A percentile compares a stretch with the other conserved stretches of the same genome.
Evolutionary conservation across 306 rosid genomes (phyloP).

Genomic region (Mucuna pruriens): DNA sequence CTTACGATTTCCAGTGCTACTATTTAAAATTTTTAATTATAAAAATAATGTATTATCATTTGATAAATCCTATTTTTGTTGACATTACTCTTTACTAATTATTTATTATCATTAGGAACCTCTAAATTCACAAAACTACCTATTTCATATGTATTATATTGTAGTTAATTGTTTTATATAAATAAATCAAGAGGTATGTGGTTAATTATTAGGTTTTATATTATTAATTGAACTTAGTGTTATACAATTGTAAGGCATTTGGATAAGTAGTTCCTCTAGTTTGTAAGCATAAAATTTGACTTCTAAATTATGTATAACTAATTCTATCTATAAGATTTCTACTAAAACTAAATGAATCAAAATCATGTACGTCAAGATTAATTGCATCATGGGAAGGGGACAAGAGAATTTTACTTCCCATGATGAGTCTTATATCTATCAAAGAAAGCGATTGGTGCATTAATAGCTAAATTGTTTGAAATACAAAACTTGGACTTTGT

Average conservation of each 20-base stretch:
- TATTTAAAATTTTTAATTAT: not conserved
- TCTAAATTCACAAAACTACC: not conserved
- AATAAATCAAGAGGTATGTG: not conserved
- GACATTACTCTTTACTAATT: not conserved
- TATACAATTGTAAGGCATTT: not conserved
- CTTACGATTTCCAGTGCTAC: not conserved
- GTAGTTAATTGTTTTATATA: not conserved
- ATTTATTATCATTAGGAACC: not conserved
- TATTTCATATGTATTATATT: not conserved
- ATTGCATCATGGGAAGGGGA: not conserved
- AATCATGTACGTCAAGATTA: not conserved
- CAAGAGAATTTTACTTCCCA: not conserved
- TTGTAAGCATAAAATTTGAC: not conserved
- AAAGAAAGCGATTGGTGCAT: not conserved
- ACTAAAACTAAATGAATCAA: not conserved
- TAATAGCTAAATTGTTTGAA: not conserved
- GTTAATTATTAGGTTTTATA: not conserved
- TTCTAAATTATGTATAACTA: not conserved
- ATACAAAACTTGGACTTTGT: not conserved
- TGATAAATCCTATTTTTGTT: not conserved
- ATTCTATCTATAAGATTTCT: not conserved
- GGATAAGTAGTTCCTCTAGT: not conserved
- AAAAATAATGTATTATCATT: not conserved
- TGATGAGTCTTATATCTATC: not conserved
- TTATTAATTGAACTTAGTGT: not conserved